Evolutionary conservation across 805 yeast species (phyloP).

Genomic region (Candida krabiensis): DNA sequence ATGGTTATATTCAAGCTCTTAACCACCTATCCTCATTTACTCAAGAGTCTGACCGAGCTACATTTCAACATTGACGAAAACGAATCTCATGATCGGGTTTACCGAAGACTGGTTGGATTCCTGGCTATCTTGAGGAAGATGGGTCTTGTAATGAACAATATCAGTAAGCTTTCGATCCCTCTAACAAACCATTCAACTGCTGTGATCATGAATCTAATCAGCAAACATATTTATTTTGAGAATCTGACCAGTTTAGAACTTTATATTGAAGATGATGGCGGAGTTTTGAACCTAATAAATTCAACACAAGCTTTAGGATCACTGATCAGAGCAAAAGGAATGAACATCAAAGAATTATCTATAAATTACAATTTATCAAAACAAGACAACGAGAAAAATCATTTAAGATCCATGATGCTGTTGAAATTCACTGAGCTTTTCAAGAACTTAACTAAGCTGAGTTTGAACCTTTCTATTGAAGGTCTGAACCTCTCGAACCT

Average conservation of each 20-base stretch:
- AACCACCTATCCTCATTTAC: constrained; percentile 28
- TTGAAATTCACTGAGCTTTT: constrained; percentile 30
- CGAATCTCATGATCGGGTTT: constrained; percentile 27
- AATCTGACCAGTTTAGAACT: constrained; percentile 27
- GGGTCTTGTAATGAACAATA: constrained; percentile 26
- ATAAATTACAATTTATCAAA: constrained; percentile 25
- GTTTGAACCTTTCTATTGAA: constrained; percentile 27
- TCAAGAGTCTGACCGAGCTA: constrained; percentile 24
- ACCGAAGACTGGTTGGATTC: constrained; percentile 34
- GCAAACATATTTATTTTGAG: constrained; percentile 32
- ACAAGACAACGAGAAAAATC: constrained; percentile 32
- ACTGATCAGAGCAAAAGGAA: constrained; percentile 24
- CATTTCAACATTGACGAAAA: constrained; percentile 26
- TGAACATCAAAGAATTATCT: constrained; percentile 22
- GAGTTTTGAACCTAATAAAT: constrained; percentile 27
- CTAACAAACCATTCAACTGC: constrained; percentile 34
- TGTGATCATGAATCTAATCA: constrained; percentile 27
- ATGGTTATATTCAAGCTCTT: constrained; percentile 31
- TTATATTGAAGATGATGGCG: constrained; percentile 33
- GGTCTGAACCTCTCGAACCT: constrained; percentile 32
- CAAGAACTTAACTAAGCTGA: constrained; percentile 17
- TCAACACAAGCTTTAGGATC: constrained; percentile 29
- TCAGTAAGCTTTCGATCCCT: constrained; percentile 27
- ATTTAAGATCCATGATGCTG: constrained; percentile 33
- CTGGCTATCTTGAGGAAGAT: constrained; percentile 34